Evolutionary conservation across 1,284 basidiomycete species (phyloP).

Genomic region (Farysia itapuensis): DNA sequence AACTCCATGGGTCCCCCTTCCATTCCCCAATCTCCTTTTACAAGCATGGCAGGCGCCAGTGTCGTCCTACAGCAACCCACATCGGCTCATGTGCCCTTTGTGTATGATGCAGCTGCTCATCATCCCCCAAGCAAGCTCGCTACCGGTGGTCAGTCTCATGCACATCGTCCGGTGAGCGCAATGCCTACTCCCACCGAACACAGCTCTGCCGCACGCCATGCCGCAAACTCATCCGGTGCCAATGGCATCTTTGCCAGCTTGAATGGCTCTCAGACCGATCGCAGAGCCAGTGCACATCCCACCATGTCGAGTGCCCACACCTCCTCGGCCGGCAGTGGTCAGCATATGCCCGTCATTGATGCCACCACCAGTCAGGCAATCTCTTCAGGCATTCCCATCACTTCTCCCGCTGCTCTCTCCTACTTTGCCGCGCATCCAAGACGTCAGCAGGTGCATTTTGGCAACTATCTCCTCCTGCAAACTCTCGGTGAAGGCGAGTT

Average conservation of each 20-base stretch:
- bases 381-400: slow-evolving; percentile 50
- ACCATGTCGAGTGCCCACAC: slow-evolving; percentile 36
- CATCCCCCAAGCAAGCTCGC: slow-evolving; percentile 46
- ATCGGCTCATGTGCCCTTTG: slow-evolving; percentile 4
- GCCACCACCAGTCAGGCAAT: slow-evolving; percentile 42
- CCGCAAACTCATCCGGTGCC: slow-evolving; percentile 5
- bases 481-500: slow-evolving; percentile 86
- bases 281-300: slow-evolving; percentile 53
- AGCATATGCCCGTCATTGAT: too few relatives aligned
- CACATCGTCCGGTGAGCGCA: slow-evolving; percentile 50
- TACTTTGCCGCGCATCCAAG: slow-evolving; percentile 59
- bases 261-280: slow-evolving; percentile 38
- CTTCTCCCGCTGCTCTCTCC: slow-evolving; percentile 55
- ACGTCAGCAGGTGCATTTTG: slow-evolving; percentile 59
- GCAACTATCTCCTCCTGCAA: slow-evolving; percentile 58
- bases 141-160: slow-evolving; percentile 49
- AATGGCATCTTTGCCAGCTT: slow-evolving; percentile 36
- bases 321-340: background rate
- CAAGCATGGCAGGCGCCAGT: slow-evolving; percentile 30
- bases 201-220: slow-evolving; percentile 5
- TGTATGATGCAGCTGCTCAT: slow-evolving; percentile 3
- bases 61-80: slow-evolving; percentile 21
- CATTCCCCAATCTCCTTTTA: slow-evolving; percentile 14
- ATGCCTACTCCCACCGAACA: slow-evolving; percentile 47
- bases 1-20: slow-evolving; percentile 9